Percentiles rank a stretch among this genome's conserved stretches.
Conservation (phyloP, 345 rosid species). For the Eutrema japonicum region DNA sequence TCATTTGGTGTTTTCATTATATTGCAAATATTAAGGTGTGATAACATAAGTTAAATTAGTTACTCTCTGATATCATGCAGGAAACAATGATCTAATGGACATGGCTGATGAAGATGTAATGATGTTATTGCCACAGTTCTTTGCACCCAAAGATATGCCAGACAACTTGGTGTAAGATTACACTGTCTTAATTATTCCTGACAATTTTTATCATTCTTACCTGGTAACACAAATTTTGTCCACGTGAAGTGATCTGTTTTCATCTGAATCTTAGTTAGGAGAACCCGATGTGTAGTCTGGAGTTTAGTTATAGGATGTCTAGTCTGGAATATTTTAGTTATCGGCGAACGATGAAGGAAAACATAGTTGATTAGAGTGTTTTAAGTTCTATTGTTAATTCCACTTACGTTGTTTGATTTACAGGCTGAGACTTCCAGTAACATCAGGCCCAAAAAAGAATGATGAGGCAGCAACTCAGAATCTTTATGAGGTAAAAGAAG, state of each 20-base stretch:
- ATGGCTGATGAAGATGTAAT: slow-evolving; percentile 79
- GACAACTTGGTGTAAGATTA: slow-evolving; percentile 73
- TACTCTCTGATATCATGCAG: slow-evolving; percentile 44
- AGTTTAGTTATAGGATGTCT: background rate
- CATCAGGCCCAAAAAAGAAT: slow-evolving; percentile 60
- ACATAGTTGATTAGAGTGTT: background rate
- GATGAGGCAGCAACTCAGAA: slow-evolving; percentile 55
- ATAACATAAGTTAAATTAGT: background rate
- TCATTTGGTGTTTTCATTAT: slow-evolving; percentile 17
- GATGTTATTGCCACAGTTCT: slow-evolving; percentile 82
- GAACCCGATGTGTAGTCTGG: background rate
- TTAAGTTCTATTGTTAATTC: slow-evolving; percentile 10
- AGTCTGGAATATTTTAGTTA: slow-evolving; percentile 7
- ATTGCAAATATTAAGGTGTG: slow-evolving; percentile 2
- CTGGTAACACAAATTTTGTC: slow-evolving; percentile 7
- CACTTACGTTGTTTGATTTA: slow-evolving; percentile 16
- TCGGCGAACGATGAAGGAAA: background rate
- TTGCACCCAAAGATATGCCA: slow-evolving; percentile 81
- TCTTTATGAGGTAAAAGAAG: slow-evolving; percentile 56
- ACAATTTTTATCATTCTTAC: background rate
- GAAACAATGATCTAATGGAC: slow-evolving; percentile 61
- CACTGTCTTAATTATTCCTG: slow-evolving; percentile 22
- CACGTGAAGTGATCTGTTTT: slow-evolving; percentile 18
- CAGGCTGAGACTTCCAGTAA: slow-evolving; percentile 70
- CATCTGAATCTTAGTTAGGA: slow-evolving; percentile 15